These are phyloP conservation scores for Verticillium zaregamsianum DNA, from an alignment of 2,329 filamentous ascomycete genomes.

Conservation along the genomic window DNA sequence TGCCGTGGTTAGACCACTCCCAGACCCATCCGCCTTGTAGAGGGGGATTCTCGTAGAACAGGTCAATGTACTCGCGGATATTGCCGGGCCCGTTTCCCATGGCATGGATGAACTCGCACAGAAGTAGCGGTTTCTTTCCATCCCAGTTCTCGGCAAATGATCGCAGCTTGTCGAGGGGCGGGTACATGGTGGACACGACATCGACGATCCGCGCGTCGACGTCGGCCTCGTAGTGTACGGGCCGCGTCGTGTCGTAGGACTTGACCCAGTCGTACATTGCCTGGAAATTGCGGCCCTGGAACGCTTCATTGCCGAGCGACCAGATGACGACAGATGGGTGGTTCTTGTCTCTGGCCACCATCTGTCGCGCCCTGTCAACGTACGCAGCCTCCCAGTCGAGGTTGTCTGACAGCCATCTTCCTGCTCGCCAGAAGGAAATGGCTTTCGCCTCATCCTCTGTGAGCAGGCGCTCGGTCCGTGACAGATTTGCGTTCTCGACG, in stretches of 20 bases:
- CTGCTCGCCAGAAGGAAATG: slow-evolving; percentile 22
- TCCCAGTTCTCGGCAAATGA: slow-evolving; percentile 32
- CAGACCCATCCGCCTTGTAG: slow-evolving; percentile 62
- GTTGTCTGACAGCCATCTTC: slow-evolving; percentile 54
- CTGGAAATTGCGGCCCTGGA: slow-evolving; percentile 63
- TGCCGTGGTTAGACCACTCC: slow-evolving; percentile 57
- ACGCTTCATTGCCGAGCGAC: slow-evolving; percentile 69
- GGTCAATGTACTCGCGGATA: slow-evolving; percentile 62
- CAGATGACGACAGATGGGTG: slow-evolving; percentile 65
- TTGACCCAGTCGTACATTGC: slow-evolving; percentile 65
- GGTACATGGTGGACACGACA: slow-evolving; percentile 64
- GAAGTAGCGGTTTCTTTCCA: slow-evolving; percentile 52
- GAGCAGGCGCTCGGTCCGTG: no score
- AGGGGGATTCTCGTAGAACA: slow-evolving; percentile 49
- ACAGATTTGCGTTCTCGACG: slow-evolving; percentile 19
- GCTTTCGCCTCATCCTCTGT: no score
- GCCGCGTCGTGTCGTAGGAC: slow-evolving; percentile 48
- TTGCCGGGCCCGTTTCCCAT: slow-evolving; percentile 72
- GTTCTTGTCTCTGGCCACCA: slow-evolving; percentile 57
- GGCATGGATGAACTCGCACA: slow-evolving; percentile 54
- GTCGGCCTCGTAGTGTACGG: slow-evolving; percentile 65
- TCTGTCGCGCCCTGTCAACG: slow-evolving; percentile 59
- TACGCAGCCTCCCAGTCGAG: slow-evolving; percentile 60
- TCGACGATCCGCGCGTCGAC: slow-evolving; percentile 53
- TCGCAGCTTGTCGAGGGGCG: slow-evolving; percentile 38